Conservation (phyloP, 2,329 filamentous ascomycete species). For the Sarocladium brachiariae region DNA sequence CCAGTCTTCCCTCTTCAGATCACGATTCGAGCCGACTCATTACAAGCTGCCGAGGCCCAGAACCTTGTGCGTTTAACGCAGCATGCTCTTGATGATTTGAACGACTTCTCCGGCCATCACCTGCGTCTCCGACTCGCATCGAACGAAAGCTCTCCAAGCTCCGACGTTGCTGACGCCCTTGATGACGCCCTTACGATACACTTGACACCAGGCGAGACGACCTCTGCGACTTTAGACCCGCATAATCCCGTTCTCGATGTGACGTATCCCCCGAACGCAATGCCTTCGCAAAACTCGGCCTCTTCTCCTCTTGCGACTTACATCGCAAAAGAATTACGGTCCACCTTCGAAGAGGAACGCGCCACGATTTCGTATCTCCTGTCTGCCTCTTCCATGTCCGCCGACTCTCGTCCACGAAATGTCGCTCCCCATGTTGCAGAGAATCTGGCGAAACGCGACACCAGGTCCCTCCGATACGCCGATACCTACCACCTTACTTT, state of each 20-base stretch:
- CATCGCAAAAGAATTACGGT: slow-evolving; percentile 70
- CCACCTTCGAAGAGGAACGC: slow-evolving; percentile 81
- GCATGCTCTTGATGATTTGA: slow-evolving; percentile 76
- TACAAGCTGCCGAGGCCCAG: slow-evolving; percentile 62
- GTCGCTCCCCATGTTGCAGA: slow-evolving; percentile 46
- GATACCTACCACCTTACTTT: slow-evolving; percentile 94
- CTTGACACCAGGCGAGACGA: slow-evolving; percentile 56
- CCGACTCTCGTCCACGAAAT: slow-evolving; percentile 37
- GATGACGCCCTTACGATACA: slow-evolving; percentile 58
- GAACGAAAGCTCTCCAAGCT: slow-evolving; percentile 31
- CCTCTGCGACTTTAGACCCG: slow-evolving; percentile 57
- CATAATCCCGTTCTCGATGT: slow-evolving; percentile 69
- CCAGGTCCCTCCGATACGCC: slow-evolving; percentile 82
- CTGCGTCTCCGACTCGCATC: slow-evolving; percentile 45
- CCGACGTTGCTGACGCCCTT: slow-evolving; percentile 26
- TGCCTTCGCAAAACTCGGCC: slow-evolving; percentile 59
- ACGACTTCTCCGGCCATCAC: slow-evolving; percentile 80
- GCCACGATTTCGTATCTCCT: slow-evolving; percentile 73
- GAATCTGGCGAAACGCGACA: slow-evolving; percentile 62
- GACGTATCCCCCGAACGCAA: slow-evolving; percentile 63
- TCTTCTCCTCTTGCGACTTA: slow-evolving; percentile 70
- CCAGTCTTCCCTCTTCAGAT: slow-evolving; percentile 84
- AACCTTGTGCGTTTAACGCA: slow-evolving; percentile 75
- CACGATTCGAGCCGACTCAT: slow-evolving; percentile 60
- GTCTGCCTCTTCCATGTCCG: slow-evolving; percentile 49